A percentile compares a stretch with the other conserved stretches of the same genome.
phyloP scores from a whole-genome alignment of 805 yeast genomes.

The Candida khao-thaluensis region DNA sequence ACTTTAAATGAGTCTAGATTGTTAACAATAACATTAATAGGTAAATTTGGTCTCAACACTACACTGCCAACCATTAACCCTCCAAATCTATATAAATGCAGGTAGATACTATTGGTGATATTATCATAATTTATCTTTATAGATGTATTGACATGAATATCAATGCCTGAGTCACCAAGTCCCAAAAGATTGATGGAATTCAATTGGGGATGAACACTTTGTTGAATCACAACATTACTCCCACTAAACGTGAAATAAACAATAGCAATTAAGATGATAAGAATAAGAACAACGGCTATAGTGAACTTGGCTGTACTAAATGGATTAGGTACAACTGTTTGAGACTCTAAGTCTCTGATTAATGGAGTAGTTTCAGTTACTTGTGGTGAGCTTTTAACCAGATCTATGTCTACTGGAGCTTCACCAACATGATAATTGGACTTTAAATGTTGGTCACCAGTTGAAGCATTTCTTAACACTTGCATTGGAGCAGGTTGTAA shows the following conservation, averaged over 20 bases:
- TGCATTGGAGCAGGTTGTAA: neutral
- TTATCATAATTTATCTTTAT: slow-evolving; percentile 28
- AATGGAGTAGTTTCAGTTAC: slow-evolving; percentile 10
- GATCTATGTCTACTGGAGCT: neutral
- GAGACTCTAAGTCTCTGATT: slow-evolving; percentile 11
- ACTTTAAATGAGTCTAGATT: slow-evolving; percentile 17
- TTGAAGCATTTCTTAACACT: neutral
- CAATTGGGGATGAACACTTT: slow-evolving; percentile 23
- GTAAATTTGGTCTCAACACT: slow-evolving; percentile 20
- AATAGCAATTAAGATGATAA: slow-evolving; percentile 13
- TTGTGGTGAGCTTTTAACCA: neutral
- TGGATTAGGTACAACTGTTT: slow-evolving; percentile 8
- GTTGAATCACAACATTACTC: slow-evolving; percentile 12
- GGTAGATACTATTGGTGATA: slow-evolving; percentile 22
- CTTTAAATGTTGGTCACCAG: slow-evolving; percentile 4
- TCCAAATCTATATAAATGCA: slow-evolving; percentile 20
- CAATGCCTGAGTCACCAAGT: slow-evolving; percentile 27
- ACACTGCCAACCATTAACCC: slow-evolving; percentile 24
- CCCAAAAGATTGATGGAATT: slow-evolving; percentile 24
- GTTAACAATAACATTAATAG: slow-evolving; percentile 18
- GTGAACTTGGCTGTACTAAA: slow-evolving; percentile 14
- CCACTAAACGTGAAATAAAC: slow-evolving; percentile 16
- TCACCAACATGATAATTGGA: slow-evolving; percentile 4
- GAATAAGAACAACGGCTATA: slow-evolving; percentile 12
- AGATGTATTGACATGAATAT: slow-evolving; percentile 26